Evolutionary conservation across 1,139 yeast genomes (phyloP).

Genomic region (Pichia sp.): DNA sequence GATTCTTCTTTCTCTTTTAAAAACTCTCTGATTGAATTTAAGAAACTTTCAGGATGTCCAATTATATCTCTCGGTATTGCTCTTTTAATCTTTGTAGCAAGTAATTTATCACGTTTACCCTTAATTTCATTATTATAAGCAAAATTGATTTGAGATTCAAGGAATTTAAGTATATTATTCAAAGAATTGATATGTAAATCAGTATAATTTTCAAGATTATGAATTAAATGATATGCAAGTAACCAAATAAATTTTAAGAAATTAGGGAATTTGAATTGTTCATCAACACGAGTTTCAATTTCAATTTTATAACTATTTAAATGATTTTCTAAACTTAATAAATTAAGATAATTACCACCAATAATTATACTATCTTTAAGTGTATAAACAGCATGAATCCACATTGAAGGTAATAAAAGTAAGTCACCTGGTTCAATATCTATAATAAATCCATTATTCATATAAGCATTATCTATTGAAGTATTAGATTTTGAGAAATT

Average conservation of each 20-base stretch:
- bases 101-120: conserved; percentile 13
- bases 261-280: conserved; percentile 70
- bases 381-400: conserved; percentile 89
- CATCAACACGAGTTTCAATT: conserved; percentile 60
- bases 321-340: conserved; percentile 56
- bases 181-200: conserved; percentile 15
- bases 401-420: conserved; percentile 80
- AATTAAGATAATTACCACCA: conserved; percentile 80
- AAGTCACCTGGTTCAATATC: conserved; percentile 63
- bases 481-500: conserved; percentile 8
- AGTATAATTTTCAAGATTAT: conserved; percentile 19
- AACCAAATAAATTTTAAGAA: conserved; percentile 69
- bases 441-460: conserved; percentile 54
- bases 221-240: conserved; percentile 40
- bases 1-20: no score
- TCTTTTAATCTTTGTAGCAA: conserved; percentile 15
- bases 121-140: conserved; percentile 11
- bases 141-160: conserved; percentile 19
- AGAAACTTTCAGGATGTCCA: conserved; percentile 34
- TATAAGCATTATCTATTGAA: conserved; percentile 22
- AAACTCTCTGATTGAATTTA: conserved; percentile 31
- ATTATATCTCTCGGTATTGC: conserved; percentile 26
- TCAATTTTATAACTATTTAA: conserved; percentile 57
- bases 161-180: conserved; percentile 18
- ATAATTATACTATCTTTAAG: conserved; percentile 74